Percentiles rank a stretch among this genome's conserved stretches.
Conservation (phyloP, 805 yeast species). For the Saccharomycopsis amapae region DNA sequence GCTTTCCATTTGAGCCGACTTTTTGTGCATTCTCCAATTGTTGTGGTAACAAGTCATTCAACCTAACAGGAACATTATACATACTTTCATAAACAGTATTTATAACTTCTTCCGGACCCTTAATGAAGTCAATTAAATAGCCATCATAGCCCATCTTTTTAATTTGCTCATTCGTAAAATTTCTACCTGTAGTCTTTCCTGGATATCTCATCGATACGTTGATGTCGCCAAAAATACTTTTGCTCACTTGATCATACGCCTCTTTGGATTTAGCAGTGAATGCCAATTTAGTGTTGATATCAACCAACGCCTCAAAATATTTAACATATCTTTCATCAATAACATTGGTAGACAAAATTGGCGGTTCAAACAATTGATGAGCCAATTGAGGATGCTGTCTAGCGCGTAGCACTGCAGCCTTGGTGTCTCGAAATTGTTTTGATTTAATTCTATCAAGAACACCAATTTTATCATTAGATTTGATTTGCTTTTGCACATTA, state of each 20-base stretch:
- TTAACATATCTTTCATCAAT: slow-evolving; percentile 43
- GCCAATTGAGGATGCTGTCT: slow-evolving; percentile 34
- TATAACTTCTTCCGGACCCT: slow-evolving; percentile 67
- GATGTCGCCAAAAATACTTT: slow-evolving; percentile 34
- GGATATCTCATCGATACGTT: slow-evolving; percentile 55
- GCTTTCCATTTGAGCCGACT: slow-evolving; percentile 34
- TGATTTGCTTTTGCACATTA: slow-evolving; percentile 32
- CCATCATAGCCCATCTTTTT: slow-evolving; percentile 68
- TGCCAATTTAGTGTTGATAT: slow-evolving; percentile 47
- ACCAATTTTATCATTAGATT: slow-evolving; percentile 45
- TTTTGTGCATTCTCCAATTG: slow-evolving; percentile 33
- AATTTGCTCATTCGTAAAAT: slow-evolving; percentile 32
- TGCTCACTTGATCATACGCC: slow-evolving; percentile 42
- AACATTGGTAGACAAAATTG: slow-evolving; percentile 56
- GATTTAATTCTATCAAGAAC: slow-evolving; percentile 33
- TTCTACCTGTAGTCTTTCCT: slow-evolving; percentile 15
- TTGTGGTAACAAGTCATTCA: slow-evolving; percentile 35
- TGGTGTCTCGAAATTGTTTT: slow-evolving; percentile 29
- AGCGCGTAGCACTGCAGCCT: slow-evolving; percentile 28
- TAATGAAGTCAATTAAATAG: slow-evolving; percentile 58
- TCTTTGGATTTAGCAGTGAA: slow-evolving; percentile 51
- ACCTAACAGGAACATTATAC: slow-evolving; percentile 57
- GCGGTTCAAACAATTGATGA: slow-evolving; percentile 59
- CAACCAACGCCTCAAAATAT: slow-evolving; percentile 52
- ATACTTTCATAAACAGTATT: slow-evolving; percentile 49